phyloP scores from a whole-genome alignment of 2,329 filamentous ascomycete species.

The Apiospora arundinis region DNA sequence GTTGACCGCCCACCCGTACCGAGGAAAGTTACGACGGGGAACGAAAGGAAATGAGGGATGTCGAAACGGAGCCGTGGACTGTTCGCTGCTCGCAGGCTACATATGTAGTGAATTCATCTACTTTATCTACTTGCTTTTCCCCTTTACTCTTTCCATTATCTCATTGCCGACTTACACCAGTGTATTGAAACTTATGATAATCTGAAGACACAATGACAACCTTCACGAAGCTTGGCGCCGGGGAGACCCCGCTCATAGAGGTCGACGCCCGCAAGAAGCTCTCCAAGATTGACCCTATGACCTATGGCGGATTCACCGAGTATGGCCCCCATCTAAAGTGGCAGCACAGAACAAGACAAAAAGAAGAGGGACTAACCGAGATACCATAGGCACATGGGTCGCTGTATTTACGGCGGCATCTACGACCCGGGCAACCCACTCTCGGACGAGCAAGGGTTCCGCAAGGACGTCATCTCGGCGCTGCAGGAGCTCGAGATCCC shows the following conservation, averaged over 20 bases:
- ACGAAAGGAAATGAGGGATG: neutral
- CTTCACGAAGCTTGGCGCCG: conserved; percentile 70
- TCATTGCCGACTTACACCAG: neutral
- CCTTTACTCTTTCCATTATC: neutral
- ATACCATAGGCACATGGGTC: conserved; percentile 76
- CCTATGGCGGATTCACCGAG: conserved; percentile 87
- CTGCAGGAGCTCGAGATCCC: conserved; percentile 77
- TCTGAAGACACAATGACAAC: conserved; percentile 63
- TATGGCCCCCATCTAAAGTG: conserved; percentile 41
- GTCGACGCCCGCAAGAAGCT: conserved; percentile 70
- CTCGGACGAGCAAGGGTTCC: conserved; percentile 77
- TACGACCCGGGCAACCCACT: conserved; percentile 78
- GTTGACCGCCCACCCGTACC: conserved; percentile 14
- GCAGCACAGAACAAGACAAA: conserved; percentile 17
- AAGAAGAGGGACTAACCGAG: neutral
- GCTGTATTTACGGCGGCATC: conserved; percentile 87
- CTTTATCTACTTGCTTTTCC: neutral
- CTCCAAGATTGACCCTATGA: conserved; percentile 78
- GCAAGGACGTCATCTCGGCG: conserved; percentile 77
- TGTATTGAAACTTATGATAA: no score
- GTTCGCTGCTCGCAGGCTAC: neutral
- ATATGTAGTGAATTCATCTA: neutral
- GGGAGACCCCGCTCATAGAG: conserved; percentile 67
- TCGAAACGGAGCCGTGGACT: neutral
- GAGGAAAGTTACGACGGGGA: conserved; percentile 3